These are phyloP conservation scores for Setaria viridis DNA, from an alignment of 202 grass and related monocot species.

Conservation along the genomic window DNA sequence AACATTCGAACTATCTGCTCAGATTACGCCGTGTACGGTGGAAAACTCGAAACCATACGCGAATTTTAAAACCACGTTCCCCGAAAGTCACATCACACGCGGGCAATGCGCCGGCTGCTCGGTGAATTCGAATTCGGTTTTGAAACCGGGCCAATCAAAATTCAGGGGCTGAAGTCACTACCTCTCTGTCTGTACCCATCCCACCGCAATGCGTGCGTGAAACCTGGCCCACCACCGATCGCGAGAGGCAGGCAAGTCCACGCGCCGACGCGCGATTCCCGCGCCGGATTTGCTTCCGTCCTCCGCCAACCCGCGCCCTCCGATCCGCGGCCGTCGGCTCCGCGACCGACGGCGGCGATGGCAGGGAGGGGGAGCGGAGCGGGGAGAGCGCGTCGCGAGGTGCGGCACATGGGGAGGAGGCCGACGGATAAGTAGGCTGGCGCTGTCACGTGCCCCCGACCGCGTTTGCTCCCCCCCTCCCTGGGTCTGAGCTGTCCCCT, in stretches of 20 bases:
- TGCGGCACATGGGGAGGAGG: background rate
- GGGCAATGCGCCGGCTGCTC: background rate
- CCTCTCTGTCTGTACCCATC: background rate
- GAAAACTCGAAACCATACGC: background rate
- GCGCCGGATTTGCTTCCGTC: background rate
- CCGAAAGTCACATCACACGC: background rate
- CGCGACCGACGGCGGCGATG: background rate
- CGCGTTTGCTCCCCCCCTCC: background rate
- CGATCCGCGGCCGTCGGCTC: background rate
- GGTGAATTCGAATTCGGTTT: background rate
- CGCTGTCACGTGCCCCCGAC: constrained; percentile 36
- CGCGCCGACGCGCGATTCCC: constrained; percentile 40
- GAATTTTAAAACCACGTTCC: background rate
- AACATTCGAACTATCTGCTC: too few relatives aligned
- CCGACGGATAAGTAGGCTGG: background rate
- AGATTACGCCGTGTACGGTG: too few relatives aligned
- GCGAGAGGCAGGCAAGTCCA: background rate
- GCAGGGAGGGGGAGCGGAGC: background rate
- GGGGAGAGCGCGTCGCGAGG: background rate
- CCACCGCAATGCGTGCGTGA: background rate
- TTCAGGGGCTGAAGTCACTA: background rate
- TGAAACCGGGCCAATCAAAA: background rate
- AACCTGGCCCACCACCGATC: background rate
- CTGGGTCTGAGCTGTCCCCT: constrained; percentile 30
- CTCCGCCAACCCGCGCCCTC: too few relatives aligned